Percentiles rank a stretch among this genome's conserved stretches.
Evolutionary conservation across 1,284 basidiomycete species (phyloP).

Genomic region (Cyathus pygmaeus): DNA sequence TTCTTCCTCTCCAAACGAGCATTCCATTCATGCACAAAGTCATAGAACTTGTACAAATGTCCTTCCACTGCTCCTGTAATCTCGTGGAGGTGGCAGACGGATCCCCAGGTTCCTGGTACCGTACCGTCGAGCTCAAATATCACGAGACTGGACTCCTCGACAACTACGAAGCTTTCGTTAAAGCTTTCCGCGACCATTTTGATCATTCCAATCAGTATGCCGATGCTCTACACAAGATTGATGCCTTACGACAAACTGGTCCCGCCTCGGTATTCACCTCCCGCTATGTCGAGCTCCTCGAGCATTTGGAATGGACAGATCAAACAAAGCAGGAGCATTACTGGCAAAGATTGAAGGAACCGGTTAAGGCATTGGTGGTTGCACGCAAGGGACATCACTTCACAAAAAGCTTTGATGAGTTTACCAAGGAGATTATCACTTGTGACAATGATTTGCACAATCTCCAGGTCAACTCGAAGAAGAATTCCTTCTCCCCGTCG

Average conservation of each 20-base stretch:
- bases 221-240: constrained; percentile 23
- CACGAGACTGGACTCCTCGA: no score
- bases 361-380: constrained; percentile 11
- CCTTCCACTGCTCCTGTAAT: no score
- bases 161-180: no score
- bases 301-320: constrained; percentile 33
- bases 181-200: constrained; percentile 35
- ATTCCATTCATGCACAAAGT: no score
- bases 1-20: no score
- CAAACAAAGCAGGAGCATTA: constrained; percentile 29
- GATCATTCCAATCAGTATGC: constrained; percentile 29
- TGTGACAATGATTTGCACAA: constrained; percentile 18
- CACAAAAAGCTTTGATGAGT: constrained; percentile 8
- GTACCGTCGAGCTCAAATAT: no score
- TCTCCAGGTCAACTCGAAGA: constrained; percentile 7
- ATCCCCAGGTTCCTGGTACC: no score
- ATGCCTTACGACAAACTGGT: constrained; percentile 35
- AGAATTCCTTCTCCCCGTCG: background rate
- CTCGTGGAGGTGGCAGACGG: no score
- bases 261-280: constrained; percentile 28
- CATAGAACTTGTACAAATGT: no score
- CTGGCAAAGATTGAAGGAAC: constrained; percentile 20
- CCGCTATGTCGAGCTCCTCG: constrained; percentile 31
- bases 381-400: constrained; percentile 6
- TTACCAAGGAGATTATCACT: constrained; percentile 7